phyloP scores from a whole-genome alignment of 441 rosid species.

The Eruca vesicaria region DNA sequence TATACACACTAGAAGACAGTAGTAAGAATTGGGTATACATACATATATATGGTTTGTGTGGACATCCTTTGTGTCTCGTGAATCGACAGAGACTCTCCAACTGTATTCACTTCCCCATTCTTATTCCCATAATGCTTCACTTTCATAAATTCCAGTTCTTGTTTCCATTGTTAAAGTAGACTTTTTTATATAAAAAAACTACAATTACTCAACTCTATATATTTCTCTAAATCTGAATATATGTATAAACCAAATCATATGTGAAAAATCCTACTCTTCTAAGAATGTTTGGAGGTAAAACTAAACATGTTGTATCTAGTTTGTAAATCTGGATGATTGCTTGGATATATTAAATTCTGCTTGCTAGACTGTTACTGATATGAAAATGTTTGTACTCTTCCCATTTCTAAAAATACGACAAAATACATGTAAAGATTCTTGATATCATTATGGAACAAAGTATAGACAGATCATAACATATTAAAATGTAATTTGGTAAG shows the following conservation, averaged over 20 bases:
- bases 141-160: not conserved
- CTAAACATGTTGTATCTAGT: not conserved
- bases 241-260: not conserved
- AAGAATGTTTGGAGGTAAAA: not conserved
- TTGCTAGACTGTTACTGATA: not conserved
- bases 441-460: not conserved
- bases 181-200: not conserved
- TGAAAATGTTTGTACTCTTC: not conserved
- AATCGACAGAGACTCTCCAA: constrained; percentile 33
- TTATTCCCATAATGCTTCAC: constrained; percentile 25
- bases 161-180: not conserved
- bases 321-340: not conserved
- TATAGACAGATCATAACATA: not conserved
- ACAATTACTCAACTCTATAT: not conserved
- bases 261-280: not conserved
- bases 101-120: constrained; percentile 26
- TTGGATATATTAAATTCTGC: not conserved
- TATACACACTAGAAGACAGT: constrained; percentile 19
- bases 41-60: constrained; percentile 29
- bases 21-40: constrained; percentile 19
- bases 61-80: constrained; percentile 34
- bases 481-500: not conserved
- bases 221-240: not conserved
- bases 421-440: not conserved
- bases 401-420: not conserved